Evolutionary conservation across 2,329 filamentous ascomycete genomes (phyloP).

Genomic region (Septoria linicola): DNA sequence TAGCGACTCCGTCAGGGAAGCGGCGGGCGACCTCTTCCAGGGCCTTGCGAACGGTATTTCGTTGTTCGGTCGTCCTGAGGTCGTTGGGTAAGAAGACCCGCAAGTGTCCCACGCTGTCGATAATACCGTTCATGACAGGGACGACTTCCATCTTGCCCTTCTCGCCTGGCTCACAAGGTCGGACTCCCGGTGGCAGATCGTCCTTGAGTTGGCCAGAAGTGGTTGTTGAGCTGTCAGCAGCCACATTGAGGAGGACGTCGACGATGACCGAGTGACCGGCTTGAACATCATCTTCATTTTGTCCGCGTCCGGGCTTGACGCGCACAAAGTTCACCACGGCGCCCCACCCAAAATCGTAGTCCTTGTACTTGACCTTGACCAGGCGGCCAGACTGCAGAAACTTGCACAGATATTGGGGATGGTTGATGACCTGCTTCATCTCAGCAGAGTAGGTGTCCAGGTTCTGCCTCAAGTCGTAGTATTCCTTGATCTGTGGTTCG

Average conservation of each 20-base stretch:
- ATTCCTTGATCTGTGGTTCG: conserved; percentile 86
- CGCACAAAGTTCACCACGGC: conserved; percentile 77
- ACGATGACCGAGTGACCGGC: conserved; percentile 78
- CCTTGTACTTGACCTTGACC: conserved; percentile 77
- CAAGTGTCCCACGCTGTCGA: conserved; percentile 81
- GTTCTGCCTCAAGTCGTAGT: conserved; percentile 85
- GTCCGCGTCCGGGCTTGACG: conserved; percentile 58
- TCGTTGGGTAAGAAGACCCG: conserved; percentile 81
- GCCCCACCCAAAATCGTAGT: conserved; percentile 91
- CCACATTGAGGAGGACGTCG: conserved; percentile 72
- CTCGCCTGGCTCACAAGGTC: conserved; percentile 61
- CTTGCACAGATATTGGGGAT: conserved; percentile 79
- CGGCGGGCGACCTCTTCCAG: conserved; percentile 78
- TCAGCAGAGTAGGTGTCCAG: conserved; percentile 81
- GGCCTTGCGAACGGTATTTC: conserved; percentile 65
- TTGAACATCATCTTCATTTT: conserved; percentile 63
- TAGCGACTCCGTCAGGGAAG: conserved; percentile 87
- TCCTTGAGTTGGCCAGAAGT: conserved; percentile 30
- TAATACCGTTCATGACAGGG: conserved; percentile 79
- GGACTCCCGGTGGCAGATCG: conserved; percentile 63
- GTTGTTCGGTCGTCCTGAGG: conserved; percentile 64
- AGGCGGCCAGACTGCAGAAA: conserved; percentile 87
- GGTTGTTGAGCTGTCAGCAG: conserved; percentile 55
- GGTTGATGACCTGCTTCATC: conserved; percentile 87
- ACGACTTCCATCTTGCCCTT: conserved; percentile 75